Conservation (phyloP, 352 stramenopile genomes). For the Globisporangium echinulatum region DNA sequence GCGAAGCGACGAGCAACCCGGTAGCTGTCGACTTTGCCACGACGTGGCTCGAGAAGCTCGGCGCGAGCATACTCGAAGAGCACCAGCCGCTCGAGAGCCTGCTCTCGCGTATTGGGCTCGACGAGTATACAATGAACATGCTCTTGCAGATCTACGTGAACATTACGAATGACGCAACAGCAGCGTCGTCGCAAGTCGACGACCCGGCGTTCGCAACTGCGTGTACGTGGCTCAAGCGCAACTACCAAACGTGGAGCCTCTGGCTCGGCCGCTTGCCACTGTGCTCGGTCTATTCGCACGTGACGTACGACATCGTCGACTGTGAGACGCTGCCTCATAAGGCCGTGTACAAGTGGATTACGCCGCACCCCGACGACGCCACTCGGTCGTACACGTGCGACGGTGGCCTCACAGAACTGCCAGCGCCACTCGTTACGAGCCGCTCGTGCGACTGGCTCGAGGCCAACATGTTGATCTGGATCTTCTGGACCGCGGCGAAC, state of each 20-base stretch:
- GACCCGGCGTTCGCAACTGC: conserved; percentile 13
- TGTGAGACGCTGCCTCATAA: conserved; percentile 13
- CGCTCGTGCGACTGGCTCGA: conserved; percentile 32
- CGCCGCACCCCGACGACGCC: too few relatives aligned
- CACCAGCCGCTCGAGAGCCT: conserved; percentile 11
- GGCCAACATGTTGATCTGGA: conserved; percentile 4
- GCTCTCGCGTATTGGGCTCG: conserved; percentile 20
- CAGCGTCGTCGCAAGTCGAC: conserved; percentile 1
- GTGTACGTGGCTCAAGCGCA: conserved; percentile 22
- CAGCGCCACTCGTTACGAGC: conserved; percentile 23
- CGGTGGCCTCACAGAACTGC: conserved; percentile 20
- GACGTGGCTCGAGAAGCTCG: conserved; percentile 9
- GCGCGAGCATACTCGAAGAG: conserved; percentile 5
- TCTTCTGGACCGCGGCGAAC: conserved; percentile 12
- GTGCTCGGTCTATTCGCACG: conserved; percentile 17
- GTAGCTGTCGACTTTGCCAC: conserved; percentile 32
- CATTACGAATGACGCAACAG: not conserved
- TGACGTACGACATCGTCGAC: not conserved
- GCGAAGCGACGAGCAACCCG: conserved; percentile 25
- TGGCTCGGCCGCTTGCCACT: conserved; percentile 17
- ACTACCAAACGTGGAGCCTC: conserved; percentile 5
- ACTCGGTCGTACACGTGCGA: conserved; percentile 46
- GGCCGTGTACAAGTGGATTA: conserved; percentile 40
- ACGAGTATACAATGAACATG: not conserved
- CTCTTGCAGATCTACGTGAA: conserved; percentile 6